Evolutionary conservation across 1,139 yeast genomes (phyloP).

Genomic region (Taiozyma sp.): DNA sequence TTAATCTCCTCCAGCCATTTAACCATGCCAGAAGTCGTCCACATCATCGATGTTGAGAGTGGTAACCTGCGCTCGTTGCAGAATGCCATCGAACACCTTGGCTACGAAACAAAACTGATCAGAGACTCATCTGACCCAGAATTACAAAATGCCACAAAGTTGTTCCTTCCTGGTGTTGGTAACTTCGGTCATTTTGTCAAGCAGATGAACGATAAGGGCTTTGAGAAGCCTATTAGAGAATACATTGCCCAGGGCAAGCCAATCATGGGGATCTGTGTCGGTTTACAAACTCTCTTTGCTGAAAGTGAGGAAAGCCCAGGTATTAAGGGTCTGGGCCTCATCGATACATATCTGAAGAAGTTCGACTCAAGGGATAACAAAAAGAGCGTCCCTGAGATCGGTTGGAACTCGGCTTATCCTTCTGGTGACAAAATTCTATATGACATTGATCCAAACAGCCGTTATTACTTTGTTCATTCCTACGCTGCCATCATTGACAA

Average conservation of each 20-base stretch:
- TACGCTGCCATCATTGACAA: constrained; percentile 66
- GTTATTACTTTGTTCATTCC: constrained; percentile 93
- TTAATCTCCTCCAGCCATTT: background rate
- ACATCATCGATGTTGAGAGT: constrained; percentile 90
- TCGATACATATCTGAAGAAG: constrained; percentile 49
- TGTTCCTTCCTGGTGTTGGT: constrained; percentile 93
- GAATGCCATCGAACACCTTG: constrained; percentile 78
- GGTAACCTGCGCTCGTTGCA: constrained; percentile 88
- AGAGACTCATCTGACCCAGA: constrained; percentile 37
- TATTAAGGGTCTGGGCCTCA: constrained; percentile 49
- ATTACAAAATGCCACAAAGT: constrained; percentile 43
- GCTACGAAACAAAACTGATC: constrained; percentile 58
- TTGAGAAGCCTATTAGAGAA: constrained; percentile 57
- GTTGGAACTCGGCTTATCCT: constrained; percentile 68
- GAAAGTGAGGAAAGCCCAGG: constrained; percentile 73
- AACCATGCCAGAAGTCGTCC: constrained; percentile 37
- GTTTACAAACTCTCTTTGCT: constrained; percentile 76
- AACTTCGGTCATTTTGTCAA: constrained; percentile 91
- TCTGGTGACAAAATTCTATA: constrained; percentile 35
- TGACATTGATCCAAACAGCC: constrained; percentile 58
- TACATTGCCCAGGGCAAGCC: constrained; percentile 75
- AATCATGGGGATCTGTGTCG: constrained; percentile 96
- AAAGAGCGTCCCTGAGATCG: constrained; percentile 93
- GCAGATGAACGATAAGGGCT: constrained; percentile 55
- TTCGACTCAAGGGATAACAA: constrained; percentile 58